Percentiles rank a stretch among this genome's conserved stretches.
Evolutionary conservation across 305 asterid genomes (phyloP).

Genomic region (Plantago lanceolata): DNA sequence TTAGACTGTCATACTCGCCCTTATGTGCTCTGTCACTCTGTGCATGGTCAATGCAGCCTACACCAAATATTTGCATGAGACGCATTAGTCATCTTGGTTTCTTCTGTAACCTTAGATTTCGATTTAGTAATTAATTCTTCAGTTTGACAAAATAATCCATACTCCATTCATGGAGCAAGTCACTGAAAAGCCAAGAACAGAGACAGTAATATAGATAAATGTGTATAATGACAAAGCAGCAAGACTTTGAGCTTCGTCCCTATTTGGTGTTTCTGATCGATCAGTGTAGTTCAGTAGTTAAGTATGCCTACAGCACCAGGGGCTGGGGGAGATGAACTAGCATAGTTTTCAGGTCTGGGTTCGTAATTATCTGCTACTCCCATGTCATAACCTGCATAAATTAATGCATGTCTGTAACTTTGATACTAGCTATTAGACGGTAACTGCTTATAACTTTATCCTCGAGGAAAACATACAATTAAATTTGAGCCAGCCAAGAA

Average conservation of each 20-base stretch:
- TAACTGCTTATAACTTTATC: not conserved
- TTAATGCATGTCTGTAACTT: not conserved
- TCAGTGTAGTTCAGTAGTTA: slow-evolving; percentile 33
- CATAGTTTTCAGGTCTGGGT: slow-evolving; percentile 37
- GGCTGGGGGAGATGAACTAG: slow-evolving; percentile 46
- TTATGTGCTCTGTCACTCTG: no score
- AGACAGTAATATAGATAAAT: slow-evolving; percentile 23
- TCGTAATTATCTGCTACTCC: slow-evolving; percentile 34
- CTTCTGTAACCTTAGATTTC: not conserved
- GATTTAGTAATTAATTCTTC: not conserved
- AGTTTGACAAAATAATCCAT: not conserved
- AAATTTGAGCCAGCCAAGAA: slow-evolving; percentile 72
- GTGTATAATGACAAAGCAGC: slow-evolving; percentile 33
- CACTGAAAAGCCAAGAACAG: slow-evolving; percentile 22
- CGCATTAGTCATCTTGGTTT: no score
- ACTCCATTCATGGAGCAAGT: not conserved
- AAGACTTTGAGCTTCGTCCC: slow-evolving; percentile 28
- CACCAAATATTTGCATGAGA: no score
- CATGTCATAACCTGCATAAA: slow-evolving; percentile 51
- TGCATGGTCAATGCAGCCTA: no score
- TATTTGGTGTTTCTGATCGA: slow-evolving; percentile 26
- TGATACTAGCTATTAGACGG: slow-evolving; percentile 3
- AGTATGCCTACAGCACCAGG: slow-evolving; percentile 39
- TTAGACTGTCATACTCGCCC: no score
- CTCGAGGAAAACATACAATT: slow-evolving; percentile 45